A percentile compares a stretch with the other conserved stretches of the same genome.
These are phyloP conservation scores for Alisma plantagoaquatica DNA, from an alignment of 106 monocot species.

Conservation along the genomic window DNA sequence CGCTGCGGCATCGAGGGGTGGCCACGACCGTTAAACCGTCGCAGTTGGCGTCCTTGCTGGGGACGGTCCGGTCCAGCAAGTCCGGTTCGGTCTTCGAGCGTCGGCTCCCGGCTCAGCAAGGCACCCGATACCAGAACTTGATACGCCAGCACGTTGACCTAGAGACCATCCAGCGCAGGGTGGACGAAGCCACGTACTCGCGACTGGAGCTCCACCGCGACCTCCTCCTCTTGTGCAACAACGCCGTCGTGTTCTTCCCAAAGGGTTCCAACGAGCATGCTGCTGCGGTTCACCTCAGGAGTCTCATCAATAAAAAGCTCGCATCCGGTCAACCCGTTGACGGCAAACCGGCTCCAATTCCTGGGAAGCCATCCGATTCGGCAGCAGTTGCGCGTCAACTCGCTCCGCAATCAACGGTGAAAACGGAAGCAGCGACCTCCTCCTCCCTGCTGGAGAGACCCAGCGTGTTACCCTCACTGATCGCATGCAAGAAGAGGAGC, in stretches of 20 bases:
- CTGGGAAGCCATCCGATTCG: background rate
- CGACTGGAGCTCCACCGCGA: slow-evolving; percentile 53
- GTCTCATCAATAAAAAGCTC: slow-evolving; percentile 29
- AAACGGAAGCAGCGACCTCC: slow-evolving; percentile 18
- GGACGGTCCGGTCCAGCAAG: slow-evolving; percentile 49
- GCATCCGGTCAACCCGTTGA: background rate
- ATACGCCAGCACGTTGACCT: slow-evolving; percentile 82
- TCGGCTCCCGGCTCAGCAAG: slow-evolving; percentile 75
- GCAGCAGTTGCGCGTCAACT: background rate
- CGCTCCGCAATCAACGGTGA: background rate
- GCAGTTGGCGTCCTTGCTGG: slow-evolving; percentile 54
- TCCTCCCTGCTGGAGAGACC: slow-evolving; percentile 14
- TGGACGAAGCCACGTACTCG: slow-evolving; percentile 24
- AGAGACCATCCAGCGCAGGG: slow-evolving; percentile 32
- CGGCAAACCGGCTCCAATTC: background rate
- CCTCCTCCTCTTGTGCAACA: slow-evolving; percentile 67
- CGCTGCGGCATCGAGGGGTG: background rate
- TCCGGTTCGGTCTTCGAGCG: slow-evolving; percentile 60
- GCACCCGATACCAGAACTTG: slow-evolving; percentile 26
- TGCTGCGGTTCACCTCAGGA: slow-evolving; percentile 42
- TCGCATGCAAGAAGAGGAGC: slow-evolving; percentile 40
- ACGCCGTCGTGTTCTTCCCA: slow-evolving; percentile 73
- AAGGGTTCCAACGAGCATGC: slow-evolving; percentile 30
- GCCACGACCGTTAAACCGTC: slow-evolving; percentile 21
- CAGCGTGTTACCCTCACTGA: slow-evolving; percentile 7